These are phyloP conservation scores for Diaporthe sp. DNA, from an alignment of 2,329 filamentous ascomycete species.

Conservation along the genomic window DNA sequence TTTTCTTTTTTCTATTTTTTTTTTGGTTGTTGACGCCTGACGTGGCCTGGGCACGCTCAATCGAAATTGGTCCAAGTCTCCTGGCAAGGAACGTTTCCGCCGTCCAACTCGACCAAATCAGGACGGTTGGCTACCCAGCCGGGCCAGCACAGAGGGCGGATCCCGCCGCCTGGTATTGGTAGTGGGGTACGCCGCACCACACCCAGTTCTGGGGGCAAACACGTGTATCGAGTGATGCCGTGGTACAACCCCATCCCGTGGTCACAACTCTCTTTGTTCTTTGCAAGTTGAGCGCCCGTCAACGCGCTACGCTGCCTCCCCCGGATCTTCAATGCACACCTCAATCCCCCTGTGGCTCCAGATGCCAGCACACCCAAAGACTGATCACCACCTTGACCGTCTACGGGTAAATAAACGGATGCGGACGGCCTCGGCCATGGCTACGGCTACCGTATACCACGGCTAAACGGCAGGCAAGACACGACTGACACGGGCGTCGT, in stretches of 20 bases:
- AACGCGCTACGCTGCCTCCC: background rate
- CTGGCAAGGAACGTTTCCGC: constrained; percentile 12
- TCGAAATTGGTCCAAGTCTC: no score
- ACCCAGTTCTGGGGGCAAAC: background rate
- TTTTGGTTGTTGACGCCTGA: no score
- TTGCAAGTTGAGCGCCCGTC: background rate
- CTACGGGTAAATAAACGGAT: no score
- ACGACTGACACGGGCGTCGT: background rate
- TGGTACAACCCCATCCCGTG: constrained; percentile 10
- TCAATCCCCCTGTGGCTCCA: background rate
- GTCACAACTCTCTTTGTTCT: background rate
- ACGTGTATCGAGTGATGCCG: constrained; percentile 19
- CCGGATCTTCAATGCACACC: constrained; percentile 4
- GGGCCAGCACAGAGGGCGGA: background rate
- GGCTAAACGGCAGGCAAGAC: constrained; percentile 12
- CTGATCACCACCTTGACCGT: background rate
- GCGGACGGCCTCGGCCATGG: background rate
- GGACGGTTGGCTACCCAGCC: background rate
- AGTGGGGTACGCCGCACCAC: constrained; percentile 11
- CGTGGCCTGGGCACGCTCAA: no score
- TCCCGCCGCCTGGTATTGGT: background rate
- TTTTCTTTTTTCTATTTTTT: no score
- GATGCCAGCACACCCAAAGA: background rate
- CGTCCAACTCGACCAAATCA: constrained; percentile 14
- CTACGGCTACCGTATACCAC: background rate